Conservation (phyloP, 2,329 filamentous ascomycete genomes). For the Cladosporium halotolerans region DNA sequence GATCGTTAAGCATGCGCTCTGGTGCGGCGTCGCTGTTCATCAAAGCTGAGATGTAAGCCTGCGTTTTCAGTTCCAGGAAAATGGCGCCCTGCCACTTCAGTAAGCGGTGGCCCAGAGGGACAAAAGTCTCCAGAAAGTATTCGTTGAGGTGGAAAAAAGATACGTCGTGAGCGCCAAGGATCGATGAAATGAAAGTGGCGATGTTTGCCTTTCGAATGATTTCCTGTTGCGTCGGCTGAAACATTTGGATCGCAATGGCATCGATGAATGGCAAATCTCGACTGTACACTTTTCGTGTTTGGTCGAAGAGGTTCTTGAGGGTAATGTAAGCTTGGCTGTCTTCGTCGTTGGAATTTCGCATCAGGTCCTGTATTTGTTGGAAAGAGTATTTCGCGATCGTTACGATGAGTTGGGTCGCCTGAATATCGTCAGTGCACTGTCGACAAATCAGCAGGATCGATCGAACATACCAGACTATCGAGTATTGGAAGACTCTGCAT, state of each 20-base stretch:
- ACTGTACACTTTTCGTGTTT: slow-evolving; percentile 57
- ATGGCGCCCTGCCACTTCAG: slow-evolving; percentile 55
- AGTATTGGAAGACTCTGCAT: slow-evolving; percentile 56
- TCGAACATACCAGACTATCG: slow-evolving; percentile 51
- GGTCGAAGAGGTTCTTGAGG: slow-evolving; percentile 56
- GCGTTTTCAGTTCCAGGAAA: slow-evolving; percentile 60
- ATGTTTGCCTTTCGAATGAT: slow-evolving; percentile 59
- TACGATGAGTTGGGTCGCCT: slow-evolving; percentile 55
- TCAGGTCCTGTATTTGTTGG: slow-evolving; percentile 51
- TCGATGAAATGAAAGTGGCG: slow-evolving; percentile 57
- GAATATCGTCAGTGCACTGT: neutral
- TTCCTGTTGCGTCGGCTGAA: slow-evolving; percentile 45
- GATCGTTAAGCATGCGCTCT: slow-evolving; percentile 51
- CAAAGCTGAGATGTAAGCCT: slow-evolving; percentile 58
- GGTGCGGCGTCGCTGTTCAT: slow-evolving; percentile 50
- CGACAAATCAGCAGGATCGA: neutral
- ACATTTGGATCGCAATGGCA: slow-evolving; percentile 32
- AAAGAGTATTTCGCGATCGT: slow-evolving; percentile 52
- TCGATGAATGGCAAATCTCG: slow-evolving; percentile 49
- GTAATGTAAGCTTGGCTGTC: slow-evolving; percentile 55
- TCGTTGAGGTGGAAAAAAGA: slow-evolving; percentile 59
- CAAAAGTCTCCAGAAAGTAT: slow-evolving; percentile 58
- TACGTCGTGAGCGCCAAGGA: slow-evolving; percentile 56
- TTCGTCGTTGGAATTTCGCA: slow-evolving; percentile 34
- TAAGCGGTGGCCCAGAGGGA: slow-evolving; percentile 52